A percentile compares a stretch with the other conserved stretches of the same genome.
Evolutionary conservation across 257 asterid species (phyloP).

Genomic region (Osmanthus fragrans): DNA sequence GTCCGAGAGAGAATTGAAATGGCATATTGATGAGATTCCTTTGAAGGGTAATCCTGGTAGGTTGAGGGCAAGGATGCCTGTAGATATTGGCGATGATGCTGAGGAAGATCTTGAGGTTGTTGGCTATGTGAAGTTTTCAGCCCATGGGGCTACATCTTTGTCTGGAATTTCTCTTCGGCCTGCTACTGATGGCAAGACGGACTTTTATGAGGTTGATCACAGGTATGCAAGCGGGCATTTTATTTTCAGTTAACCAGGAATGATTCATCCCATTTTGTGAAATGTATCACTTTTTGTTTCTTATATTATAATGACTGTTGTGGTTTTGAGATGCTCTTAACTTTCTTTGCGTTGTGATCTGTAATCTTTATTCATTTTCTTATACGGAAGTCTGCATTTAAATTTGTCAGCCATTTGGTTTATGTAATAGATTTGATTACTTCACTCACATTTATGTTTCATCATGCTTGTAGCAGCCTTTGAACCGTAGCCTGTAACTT

Average conservation of each 20-base stretch:
- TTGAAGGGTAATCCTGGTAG: conserved; percentile 75
- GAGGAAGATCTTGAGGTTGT: conserved; percentile 76
- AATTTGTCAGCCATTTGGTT: neutral
- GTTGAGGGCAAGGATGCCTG: conserved; percentile 88
- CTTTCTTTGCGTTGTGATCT: conserved; percentile 29
- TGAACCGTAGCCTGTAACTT: conserved; percentile 20
- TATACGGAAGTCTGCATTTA: neutral
- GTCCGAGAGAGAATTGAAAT: conserved; percentile 80
- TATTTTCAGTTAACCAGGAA: conserved; percentile 55
- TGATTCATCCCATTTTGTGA: conserved; percentile 29
- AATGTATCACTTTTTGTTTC: neutral
- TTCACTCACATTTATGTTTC: neutral
- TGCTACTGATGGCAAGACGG: conserved; percentile 81
- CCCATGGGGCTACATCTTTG: conserved; percentile 60
- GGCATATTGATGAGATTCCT: conserved; percentile 91
- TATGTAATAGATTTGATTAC: neutral
- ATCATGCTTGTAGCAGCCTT: conserved; percentile 21
- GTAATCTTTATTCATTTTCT: neutral
- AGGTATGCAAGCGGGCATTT: conserved; percentile 77
- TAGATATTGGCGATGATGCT: conserved; percentile 75
- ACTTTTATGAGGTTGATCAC: conserved; percentile 84
- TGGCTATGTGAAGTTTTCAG: conserved; percentile 73
- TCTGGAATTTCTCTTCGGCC: conserved; percentile 82
- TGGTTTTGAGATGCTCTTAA: conserved; percentile 22
- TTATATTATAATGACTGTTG: conserved; percentile 23